A percentile compares a stretch with the other conserved stretches of the same genome.
phyloP scores from a whole-genome alignment of 768 basidiomycete genomes.

The Pulveroboletus sp. region DNA sequence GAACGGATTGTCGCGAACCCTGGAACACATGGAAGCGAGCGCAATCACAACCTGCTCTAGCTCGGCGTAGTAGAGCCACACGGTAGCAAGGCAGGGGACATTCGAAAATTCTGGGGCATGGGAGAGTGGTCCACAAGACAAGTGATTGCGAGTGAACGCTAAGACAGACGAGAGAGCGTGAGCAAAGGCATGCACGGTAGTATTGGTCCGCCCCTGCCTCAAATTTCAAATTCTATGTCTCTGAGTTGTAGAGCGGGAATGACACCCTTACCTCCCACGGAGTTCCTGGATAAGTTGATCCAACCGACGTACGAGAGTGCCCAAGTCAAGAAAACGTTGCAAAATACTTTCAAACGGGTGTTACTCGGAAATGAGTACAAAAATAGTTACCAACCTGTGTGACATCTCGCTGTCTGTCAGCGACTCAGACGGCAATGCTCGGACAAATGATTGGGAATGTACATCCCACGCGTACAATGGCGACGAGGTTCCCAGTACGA shows the following conservation, averaged over 20 bases:
- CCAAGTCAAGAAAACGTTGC: conserved; percentile 64
- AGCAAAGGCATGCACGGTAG: conserved; percentile 63
- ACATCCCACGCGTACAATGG: conserved; percentile 63
- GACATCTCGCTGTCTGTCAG: conserved; percentile 54
- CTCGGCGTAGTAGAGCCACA: conserved; percentile 50
- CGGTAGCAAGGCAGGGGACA: conserved; percentile 33
- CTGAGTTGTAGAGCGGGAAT: background rate
- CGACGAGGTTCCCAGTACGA: conserved; percentile 68
- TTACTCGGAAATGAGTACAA: background rate
- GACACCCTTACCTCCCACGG: conserved; percentile 44
- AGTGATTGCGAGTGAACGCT: conserved; percentile 44
- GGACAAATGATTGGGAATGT: conserved; percentile 53
- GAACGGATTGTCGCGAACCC: conserved; percentile 42
- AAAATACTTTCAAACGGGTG: conserved; percentile 43
- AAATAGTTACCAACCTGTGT: conserved; percentile 44
- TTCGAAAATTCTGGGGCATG: conserved; percentile 16
- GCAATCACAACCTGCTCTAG: conserved; percentile 50
- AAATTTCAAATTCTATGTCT: conserved; percentile 6
- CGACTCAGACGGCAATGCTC: conserved; percentile 38
- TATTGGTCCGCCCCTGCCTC: conserved; percentile 46
- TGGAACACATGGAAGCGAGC: conserved; percentile 54
- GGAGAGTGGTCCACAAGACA: conserved; percentile 41
- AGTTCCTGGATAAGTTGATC: conserved; percentile 50
- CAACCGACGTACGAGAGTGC: conserved; percentile 63
- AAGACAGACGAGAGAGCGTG: conserved; percentile 61